Evolutionary conservation across 768 basidiomycete species (phyloP).

Genomic region (Gloeopeniophorella convolvens): DNA sequence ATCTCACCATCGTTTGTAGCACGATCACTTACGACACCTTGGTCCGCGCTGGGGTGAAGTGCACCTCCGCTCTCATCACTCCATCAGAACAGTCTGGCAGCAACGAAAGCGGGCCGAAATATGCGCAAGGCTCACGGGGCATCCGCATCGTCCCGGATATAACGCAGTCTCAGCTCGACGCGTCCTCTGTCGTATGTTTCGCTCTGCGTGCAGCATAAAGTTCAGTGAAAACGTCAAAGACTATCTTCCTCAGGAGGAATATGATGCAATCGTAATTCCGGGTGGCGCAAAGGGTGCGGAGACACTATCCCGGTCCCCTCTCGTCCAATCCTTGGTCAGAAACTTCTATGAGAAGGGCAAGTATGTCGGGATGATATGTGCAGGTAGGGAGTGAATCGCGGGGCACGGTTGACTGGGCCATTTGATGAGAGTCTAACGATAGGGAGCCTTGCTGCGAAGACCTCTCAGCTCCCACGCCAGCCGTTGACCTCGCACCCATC

Average conservation of each 20-base stretch:
- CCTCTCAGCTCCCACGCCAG: conserved; percentile 52
- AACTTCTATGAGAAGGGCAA: conserved; percentile 49
- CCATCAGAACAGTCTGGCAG: conserved; percentile 4
- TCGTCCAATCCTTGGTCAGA: conserved; percentile 58
- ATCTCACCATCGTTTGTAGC: conserved; percentile 39
- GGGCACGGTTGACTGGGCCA: background rate
- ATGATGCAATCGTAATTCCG: conserved; percentile 66
- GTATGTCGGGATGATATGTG: conserved; percentile 79
- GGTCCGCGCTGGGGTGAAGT: conserved; percentile 63
- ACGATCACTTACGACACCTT: conserved; percentile 80
- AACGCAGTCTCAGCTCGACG: conserved; percentile 1
- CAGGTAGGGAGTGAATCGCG: conserved; percentile 41
- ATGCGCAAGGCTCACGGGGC: conserved; percentile 13
- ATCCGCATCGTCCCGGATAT: conserved; percentile 16
- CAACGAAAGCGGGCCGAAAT: background rate
- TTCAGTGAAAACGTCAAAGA: no score
- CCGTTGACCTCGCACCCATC: conserved; percentile 75
- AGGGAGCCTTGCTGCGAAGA: conserved; percentile 46
- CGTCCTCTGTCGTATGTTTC: conserved; percentile 5
- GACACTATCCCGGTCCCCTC: conserved; percentile 52
- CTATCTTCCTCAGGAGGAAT: conserved; percentile 53
- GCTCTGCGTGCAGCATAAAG: no score
- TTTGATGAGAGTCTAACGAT: background rate
- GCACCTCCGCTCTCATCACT: conserved; percentile 58
- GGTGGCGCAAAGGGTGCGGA: conserved; percentile 77